Conservation (phyloP, 805 yeast species). For the Cyberlindnera amylophila region DNA sequence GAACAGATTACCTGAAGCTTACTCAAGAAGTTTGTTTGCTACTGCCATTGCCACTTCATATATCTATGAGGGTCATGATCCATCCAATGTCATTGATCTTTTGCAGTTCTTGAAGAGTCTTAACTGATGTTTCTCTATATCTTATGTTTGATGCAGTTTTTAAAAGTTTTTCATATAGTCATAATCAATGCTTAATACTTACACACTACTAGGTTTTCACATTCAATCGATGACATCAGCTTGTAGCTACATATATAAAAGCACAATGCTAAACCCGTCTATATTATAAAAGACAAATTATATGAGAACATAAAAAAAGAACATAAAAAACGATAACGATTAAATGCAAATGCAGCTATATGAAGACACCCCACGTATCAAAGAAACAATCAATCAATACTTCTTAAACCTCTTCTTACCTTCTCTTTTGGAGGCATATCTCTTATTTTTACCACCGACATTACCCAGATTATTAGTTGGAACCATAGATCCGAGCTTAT, state of each 20-base stretch:
- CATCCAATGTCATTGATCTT: constrained; percentile 27
- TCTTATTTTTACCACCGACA: constrained; percentile 19
- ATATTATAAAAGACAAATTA: too few relatives aligned
- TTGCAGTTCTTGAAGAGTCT: constrained; percentile 26
- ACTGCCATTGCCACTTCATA: constrained; percentile 27
- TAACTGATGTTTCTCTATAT: neutral
- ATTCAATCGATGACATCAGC: too few relatives aligned
- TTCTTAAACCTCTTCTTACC: constrained; percentile 21
- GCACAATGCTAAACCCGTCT: too few relatives aligned
- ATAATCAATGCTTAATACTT: too few relatives aligned
- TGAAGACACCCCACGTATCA: neutral
- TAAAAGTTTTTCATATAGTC: too few relatives aligned
- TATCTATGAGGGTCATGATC: constrained; percentile 27
- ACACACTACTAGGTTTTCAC: too few relatives aligned
- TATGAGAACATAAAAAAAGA: too few relatives aligned
- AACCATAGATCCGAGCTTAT: constrained; percentile 14
- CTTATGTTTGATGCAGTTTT: too few relatives aligned
- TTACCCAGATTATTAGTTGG: constrained; percentile 27
- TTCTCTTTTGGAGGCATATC: constrained; percentile 18
- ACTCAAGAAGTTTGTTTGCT: constrained; percentile 75
- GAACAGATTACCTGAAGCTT: constrained; percentile 79
- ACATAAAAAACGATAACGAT: too few relatives aligned
- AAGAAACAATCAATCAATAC: constrained; percentile 10
- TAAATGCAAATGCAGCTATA: neutral
- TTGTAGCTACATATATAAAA: too few relatives aligned